A percentile compares a stretch with the other conserved stretches of the same genome.
Conservation (phyloP, 306 rosid species). For the Abrus precatorius region DNA sequence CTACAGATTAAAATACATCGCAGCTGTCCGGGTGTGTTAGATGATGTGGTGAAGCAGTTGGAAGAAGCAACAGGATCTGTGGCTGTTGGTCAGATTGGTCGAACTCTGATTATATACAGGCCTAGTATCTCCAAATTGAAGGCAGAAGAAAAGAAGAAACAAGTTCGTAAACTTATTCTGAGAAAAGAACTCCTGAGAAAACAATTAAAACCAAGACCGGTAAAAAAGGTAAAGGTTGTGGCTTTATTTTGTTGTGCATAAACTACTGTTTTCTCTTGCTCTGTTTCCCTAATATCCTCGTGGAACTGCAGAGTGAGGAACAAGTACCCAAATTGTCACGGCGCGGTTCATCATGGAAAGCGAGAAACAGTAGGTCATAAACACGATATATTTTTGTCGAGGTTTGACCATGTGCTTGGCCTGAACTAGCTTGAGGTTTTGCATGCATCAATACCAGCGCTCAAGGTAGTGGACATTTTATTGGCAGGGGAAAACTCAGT, state of each 20-base stretch:
- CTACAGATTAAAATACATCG: slow-evolving; percentile 84
- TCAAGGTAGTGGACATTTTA: background rate
- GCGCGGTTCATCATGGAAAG: slow-evolving; percentile 64
- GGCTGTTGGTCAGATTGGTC: slow-evolving; percentile 76
- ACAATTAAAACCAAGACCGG: slow-evolving; percentile 53
- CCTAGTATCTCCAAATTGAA: slow-evolving; percentile 89
- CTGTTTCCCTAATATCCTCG: slow-evolving; percentile 20
- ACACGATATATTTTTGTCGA: background rate
- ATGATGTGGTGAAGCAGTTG: slow-evolving; percentile 72
- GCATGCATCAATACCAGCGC: slow-evolving; percentile 18
- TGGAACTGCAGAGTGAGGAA: slow-evolving; percentile 59
- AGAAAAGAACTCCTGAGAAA: slow-evolving; percentile 57
- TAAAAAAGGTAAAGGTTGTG: slow-evolving; percentile 36
- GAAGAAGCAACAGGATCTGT: slow-evolving; percentile 81
- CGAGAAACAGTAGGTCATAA: slow-evolving; percentile 56
- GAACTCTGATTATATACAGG: slow-evolving; percentile 78
- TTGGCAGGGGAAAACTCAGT: background rate
- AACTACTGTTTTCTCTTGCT: background rate
- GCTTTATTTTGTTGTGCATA: slow-evolving; percentile 1
- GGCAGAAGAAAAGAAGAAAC: slow-evolving; percentile 83
- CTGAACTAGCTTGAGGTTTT: slow-evolving; percentile 11
- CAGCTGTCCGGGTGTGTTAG: slow-evolving; percentile 89
- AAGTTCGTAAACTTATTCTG: slow-evolving; percentile 53
- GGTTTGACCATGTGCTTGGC: slow-evolving; percentile 19
- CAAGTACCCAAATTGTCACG: slow-evolving; percentile 49